A percentile compares a stretch with the other conserved stretches of the same genome.
These are phyloP conservation scores for Magnusiomyces ingens DNA, from an alignment of 1,139 yeast species.

Conservation along the genomic window DNA sequence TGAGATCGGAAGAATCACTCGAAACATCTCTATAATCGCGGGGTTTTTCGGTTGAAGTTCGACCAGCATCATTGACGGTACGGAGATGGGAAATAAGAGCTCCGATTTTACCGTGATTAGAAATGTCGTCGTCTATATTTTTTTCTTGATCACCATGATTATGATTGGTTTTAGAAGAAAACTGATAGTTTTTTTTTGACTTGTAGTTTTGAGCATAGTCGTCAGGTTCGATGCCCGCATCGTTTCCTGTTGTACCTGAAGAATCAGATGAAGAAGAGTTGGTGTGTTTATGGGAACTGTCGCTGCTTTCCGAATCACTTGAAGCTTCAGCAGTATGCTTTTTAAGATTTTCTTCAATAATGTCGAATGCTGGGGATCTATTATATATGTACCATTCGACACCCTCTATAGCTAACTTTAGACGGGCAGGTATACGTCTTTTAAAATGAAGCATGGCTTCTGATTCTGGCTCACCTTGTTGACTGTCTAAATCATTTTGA, in stretches of 20 bases:
- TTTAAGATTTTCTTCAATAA: slow-evolving; percentile 41
- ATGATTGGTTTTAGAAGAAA: background rate
- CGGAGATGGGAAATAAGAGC: slow-evolving; percentile 2
- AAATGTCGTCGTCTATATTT: background rate
- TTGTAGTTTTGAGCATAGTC: background rate
- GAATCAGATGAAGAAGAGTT: background rate
- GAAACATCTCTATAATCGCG: background rate
- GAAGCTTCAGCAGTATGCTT: slow-evolving; percentile 3
- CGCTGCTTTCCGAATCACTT: background rate
- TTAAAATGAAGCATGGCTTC: slow-evolving; percentile 18
- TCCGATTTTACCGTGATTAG: background rate
- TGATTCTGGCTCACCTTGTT: slow-evolving; percentile 7
- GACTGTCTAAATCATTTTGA: background rate
- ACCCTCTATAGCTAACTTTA: slow-evolving; percentile 60
- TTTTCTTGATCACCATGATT: background rate
- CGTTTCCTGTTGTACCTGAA: background rate
- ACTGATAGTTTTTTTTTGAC: background rate
- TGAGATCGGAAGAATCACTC: background rate
- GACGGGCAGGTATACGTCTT: slow-evolving; percentile 53
- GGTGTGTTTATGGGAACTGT: background rate
- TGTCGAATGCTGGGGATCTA: slow-evolving; percentile 68
- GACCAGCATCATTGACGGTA: slow-evolving; percentile 1
- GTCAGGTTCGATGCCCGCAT: background rate
- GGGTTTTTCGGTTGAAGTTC: background rate
- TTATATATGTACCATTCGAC: slow-evolving; percentile 77